Evolutionary conservation across 2,329 filamentous ascomycete species (phyloP).

Genomic region (Davidsoniella virescens): DNA sequence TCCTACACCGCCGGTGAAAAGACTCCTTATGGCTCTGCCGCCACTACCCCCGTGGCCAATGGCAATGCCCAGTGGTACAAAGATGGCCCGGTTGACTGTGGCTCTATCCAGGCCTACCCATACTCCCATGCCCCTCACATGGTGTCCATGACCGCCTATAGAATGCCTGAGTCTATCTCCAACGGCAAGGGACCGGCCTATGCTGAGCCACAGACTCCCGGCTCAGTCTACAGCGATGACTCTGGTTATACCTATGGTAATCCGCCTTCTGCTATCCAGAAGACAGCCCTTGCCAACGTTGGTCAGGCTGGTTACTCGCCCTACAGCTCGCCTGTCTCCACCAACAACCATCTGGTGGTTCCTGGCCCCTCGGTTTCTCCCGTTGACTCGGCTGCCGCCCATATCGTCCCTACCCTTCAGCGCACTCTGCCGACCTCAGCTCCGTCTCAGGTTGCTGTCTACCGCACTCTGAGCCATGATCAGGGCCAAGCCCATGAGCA

Average conservation of each 20-base stretch:
- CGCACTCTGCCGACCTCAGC: background rate
- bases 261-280: conserved; percentile 3
- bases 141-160: conserved; percentile 22
- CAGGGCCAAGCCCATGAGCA: background rate
- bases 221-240: conserved; percentile 24
- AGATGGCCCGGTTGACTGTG: conserved; percentile 25
- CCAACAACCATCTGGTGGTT: background rate
- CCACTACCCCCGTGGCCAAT: background rate
- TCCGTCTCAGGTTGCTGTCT: background rate
- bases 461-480: background rate
- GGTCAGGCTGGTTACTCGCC: background rate
- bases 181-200: conserved; percentile 13
- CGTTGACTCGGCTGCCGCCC: background rate
- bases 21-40: no score
- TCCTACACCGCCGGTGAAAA: background rate
- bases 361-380: background rate
- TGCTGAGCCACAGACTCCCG: conserved; percentile 18
- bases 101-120: conserved; percentile 21
- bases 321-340: background rate
- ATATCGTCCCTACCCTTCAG: background rate
- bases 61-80: conserved; percentile 20
- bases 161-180: conserved; percentile 18
- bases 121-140: conserved; percentile 17
- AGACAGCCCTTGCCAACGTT: background rate
- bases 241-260: conserved; percentile 20